Base-by-base conservation (phyloP, 2,329 filamentous ascomycete genomes). In the Lasiodiplodia gonubiensis region DNA sequence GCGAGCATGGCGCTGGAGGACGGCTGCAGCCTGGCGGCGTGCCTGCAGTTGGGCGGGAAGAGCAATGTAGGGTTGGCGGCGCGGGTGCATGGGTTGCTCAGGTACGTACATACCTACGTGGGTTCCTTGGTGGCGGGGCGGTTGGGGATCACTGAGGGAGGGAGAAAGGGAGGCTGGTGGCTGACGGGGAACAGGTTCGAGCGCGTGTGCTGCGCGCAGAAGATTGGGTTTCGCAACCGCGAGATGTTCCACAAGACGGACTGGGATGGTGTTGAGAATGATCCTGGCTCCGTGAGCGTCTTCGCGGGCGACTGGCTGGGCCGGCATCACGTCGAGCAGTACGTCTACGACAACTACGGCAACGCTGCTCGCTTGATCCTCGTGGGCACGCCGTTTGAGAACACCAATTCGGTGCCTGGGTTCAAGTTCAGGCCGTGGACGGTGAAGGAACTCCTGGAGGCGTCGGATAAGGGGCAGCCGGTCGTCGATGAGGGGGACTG, bases 1-100 rank as follows among this genome's bases (percentile, higher is more conserved):
- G 84, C 84, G 0, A 84, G 82, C 51, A 84, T 86, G 72, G 84
- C 85, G 0, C 82, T 85, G 21, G 85, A 86, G 74, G 86, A 85
- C 71, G 75, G 73, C 11, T 74, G 76, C n/a, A 75, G 74, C 10
- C 55, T 77, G 11, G 75, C 75, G 1, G 69, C 75, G 0, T 11
- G 74, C 16, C 54, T 78, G 61, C 61, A 71, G 46, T 72, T 74
- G 33, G 72, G 74, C 3, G 76, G 74, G 0, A 77, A 76, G 59
- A 60, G 42, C 0, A 76, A 79, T 66, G 72, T 80, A 0, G 70
- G 55, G 21, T 72, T 68, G 6, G 75, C 72, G 6, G 55, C 76
- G 63, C 68, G 71, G 10, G 76, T 76, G 7, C 78, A 80, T 68
- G 77, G 76, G 35, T 73, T 78, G 21, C 68, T 80, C 0, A 60